phyloP scores from a whole-genome alignment of 352 stramenopile species.

The Pythium utonaiense region DNA sequence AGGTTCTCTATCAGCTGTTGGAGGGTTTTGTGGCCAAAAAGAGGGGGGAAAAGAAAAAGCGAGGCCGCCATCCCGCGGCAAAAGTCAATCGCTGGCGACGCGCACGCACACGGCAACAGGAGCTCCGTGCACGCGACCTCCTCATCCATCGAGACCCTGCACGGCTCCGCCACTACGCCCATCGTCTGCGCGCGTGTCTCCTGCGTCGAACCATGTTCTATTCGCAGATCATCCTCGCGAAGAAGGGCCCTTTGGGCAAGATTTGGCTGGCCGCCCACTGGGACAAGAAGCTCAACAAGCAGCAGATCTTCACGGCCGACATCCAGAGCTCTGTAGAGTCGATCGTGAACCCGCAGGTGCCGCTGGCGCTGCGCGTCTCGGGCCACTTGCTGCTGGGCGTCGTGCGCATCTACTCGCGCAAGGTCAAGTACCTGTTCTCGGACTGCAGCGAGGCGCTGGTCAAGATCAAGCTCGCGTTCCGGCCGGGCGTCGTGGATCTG shows the following conservation, averaged over 20 bases:
- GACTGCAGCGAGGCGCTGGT: constrained; percentile 99
- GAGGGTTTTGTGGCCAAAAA: constrained; percentile 4
- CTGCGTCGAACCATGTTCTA: constrained; percentile 95
- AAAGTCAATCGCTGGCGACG: constrained; percentile 1
- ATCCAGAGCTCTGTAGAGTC: constrained; percentile 95
- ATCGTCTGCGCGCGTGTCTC: background rate
- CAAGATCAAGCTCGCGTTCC: constrained; percentile 98
- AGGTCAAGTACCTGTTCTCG: constrained; percentile 97
- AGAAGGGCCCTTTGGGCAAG: constrained; percentile 98
- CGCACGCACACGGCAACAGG: background rate
- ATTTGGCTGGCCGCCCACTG: constrained; percentile 99
- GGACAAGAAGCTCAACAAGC: constrained; percentile 99
- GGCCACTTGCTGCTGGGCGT: constrained; percentile 98
- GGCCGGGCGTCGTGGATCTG: constrained; percentile 76
- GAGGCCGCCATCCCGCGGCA: background rate
- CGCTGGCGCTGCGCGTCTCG: constrained; percentile 96
- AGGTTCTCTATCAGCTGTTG: background rate
- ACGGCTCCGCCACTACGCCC: background rate
- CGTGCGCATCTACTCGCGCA: constrained; percentile 98
- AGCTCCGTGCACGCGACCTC: background rate
- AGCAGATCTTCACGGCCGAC: constrained; percentile 97
- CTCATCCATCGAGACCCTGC: background rate
- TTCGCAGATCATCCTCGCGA: constrained; percentile 98
- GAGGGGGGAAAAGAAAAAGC: constrained; percentile 6
- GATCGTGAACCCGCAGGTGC: constrained; percentile 96